phyloP scores from a whole-genome alignment of 352 stramenopile species.

The Phytophthora sansomeana region DNA sequence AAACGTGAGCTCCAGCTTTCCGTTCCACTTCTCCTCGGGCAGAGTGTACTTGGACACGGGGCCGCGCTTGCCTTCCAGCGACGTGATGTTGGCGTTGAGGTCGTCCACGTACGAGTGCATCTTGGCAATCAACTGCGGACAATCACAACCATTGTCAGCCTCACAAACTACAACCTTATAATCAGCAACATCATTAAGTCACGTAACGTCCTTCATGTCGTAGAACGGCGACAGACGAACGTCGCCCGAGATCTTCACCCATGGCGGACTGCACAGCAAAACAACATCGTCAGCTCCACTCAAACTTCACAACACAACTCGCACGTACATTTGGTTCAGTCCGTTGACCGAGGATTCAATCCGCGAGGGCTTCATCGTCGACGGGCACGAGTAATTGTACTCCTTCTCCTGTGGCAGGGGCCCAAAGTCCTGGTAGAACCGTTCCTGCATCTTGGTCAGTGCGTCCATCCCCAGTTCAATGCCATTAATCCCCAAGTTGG shows the following conservation, averaged over 20 bases:
- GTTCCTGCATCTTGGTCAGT: slow-evolving; percentile 81
- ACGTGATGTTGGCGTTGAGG: slow-evolving; percentile 84
- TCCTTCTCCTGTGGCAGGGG: slow-evolving; percentile 75
- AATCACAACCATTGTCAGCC: slow-evolving; percentile 4
- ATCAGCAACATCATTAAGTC: neutral
- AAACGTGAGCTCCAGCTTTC: slow-evolving; percentile 91
- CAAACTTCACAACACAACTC: neutral
- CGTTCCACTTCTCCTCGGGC: slow-evolving; percentile 72
- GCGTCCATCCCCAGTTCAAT: slow-evolving; percentile 90
- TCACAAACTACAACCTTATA: neutral
- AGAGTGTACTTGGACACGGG: slow-evolving; percentile 92
- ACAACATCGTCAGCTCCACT: neutral
- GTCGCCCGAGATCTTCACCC: slow-evolving; percentile 90
- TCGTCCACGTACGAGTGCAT: slow-evolving; percentile 82
- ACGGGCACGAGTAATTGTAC: slow-evolving; percentile 91
- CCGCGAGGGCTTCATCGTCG: slow-evolving; percentile 82
- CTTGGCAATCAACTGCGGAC: slow-evolving; percentile 57
- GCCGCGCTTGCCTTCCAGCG: slow-evolving; percentile 77
- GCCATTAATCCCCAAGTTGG: slow-evolving; percentile 89
- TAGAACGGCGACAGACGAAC: slow-evolving; percentile 94
- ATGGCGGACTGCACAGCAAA: slow-evolving; percentile 68
- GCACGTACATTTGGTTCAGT: slow-evolving; percentile 77
- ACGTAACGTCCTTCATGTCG: slow-evolving; percentile 84
- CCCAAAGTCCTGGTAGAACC: slow-evolving; percentile 92
- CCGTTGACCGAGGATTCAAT: slow-evolving; percentile 75